A percentile compares a stretch with the other conserved stretches of the same genome.
Conservation (phyloP, 2,329 filamentous ascomycete genomes). For the Penicillium sp. region DNA sequence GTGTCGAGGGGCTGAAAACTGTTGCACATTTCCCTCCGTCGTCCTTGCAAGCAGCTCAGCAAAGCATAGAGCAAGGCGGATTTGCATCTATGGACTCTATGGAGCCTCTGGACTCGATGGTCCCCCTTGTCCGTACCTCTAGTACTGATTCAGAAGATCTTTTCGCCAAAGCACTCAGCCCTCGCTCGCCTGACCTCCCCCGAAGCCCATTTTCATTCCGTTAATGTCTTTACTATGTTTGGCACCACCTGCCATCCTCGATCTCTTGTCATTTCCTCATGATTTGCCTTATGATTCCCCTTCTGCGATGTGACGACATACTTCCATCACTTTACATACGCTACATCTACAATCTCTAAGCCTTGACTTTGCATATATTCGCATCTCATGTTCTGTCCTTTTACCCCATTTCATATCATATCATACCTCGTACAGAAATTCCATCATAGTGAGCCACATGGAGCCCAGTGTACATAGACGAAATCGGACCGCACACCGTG, state of each 20-base stretch:
- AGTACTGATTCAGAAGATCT: slow-evolving; percentile 68
- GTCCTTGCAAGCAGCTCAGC: slow-evolving; percentile 39
- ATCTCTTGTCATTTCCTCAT: slow-evolving; percentile 1
- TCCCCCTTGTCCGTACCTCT: slow-evolving; percentile 33
- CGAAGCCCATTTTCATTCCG: slow-evolving; percentile 75
- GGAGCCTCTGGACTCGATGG: slow-evolving; percentile 27
- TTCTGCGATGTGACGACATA: slow-evolving; percentile 20
- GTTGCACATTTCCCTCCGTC: slow-evolving; percentile 42
- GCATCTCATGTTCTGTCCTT: background rate
- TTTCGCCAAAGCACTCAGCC: slow-evolving; percentile 84
- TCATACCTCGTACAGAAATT: slow-evolving; percentile 15
- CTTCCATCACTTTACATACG: slow-evolving; percentile 6
- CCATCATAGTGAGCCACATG: slow-evolving; percentile 10
- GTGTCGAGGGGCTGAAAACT: slow-evolving; percentile 24
- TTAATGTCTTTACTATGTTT: slow-evolving; percentile 1
- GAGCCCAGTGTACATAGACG: slow-evolving; percentile 20
- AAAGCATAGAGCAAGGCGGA: slow-evolving; percentile 17
- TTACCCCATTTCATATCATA: slow-evolving; percentile 10
- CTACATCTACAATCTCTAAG: background rate
- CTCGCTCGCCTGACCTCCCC: slow-evolving; percentile 80
- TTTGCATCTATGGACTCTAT: slow-evolving; percentile 28
- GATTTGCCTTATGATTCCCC: slow-evolving; percentile 29
- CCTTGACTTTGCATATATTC: background rate
- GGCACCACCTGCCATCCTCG: background rate
- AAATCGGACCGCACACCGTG: background rate